Evolutionary conservation across 495 filamentous ascomycete genomes (phyloP).

Genomic region (Acidiella bohemica): DNA sequence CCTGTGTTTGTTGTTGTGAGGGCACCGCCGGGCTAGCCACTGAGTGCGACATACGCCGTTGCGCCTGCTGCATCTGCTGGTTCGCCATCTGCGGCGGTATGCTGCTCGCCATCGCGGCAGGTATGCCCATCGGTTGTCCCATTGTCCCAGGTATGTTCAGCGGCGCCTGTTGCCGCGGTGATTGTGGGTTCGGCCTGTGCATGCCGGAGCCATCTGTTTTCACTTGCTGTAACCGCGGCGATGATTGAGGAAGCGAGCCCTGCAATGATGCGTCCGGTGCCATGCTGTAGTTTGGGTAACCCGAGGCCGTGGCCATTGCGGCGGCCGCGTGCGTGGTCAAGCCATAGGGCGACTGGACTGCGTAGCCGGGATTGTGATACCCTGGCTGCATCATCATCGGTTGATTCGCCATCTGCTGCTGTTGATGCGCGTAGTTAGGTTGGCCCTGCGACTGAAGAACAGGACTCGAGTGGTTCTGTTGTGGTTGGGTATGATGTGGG

Average conservation of each 20-base stretch:
- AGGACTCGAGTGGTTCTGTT: conserved; percentile 17
- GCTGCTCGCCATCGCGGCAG: conserved; percentile 14
- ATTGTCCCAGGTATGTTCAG: conserved; percentile 1
- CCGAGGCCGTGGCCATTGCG: conserved; percentile 59
- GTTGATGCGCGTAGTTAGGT: conserved; percentile 16
- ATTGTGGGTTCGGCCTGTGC: conserved; percentile 39
- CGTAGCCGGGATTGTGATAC: conserved; percentile 43
- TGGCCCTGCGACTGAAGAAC: conserved; percentile 18
- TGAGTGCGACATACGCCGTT: conserved; percentile 46
- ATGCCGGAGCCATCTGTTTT: conserved; percentile 35
- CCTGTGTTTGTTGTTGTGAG: conserved; percentile 34
- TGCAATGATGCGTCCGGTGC: conserved; percentile 41
- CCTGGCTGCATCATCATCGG: conserved; percentile 31
- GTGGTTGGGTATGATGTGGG: conserved; percentile 17
- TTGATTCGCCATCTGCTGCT: conserved; percentile 27
- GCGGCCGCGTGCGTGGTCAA: conserved; percentile 50
- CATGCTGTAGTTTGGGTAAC: conserved; percentile 37
- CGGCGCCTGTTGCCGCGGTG: conserved; percentile 34
- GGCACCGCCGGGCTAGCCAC: conserved; percentile 47
- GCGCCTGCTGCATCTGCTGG: conserved; percentile 27
- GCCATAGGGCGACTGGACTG: conserved; percentile 43
- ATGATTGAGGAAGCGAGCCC: conserved; percentile 35
- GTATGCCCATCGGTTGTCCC: conserved; percentile 6
- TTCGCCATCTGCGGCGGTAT: conserved; percentile 19
- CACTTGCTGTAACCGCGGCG: conserved; percentile 46